phyloP scores from a whole-genome alignment of 805 yeast genomes.

The Saccharomycopsis guyanensis region DNA sequence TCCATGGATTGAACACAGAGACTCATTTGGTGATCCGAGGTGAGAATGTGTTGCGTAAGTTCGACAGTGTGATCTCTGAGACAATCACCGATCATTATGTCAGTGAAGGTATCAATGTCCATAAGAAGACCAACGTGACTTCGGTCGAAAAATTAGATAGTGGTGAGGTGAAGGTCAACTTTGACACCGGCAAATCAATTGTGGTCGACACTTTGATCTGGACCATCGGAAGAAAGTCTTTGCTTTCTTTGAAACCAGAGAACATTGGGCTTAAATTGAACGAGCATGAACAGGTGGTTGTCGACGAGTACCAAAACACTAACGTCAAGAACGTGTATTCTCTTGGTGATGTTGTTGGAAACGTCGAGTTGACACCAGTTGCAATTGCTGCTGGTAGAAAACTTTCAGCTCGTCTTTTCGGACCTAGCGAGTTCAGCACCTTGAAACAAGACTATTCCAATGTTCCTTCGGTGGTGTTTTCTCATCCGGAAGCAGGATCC shows the following conservation, averaged over 20 bases:
- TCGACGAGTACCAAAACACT: slow-evolving; percentile 85
- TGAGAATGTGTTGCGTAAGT: slow-evolving; percentile 80
- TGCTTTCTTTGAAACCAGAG: slow-evolving; percentile 67
- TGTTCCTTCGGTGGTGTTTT: slow-evolving; percentile 93
- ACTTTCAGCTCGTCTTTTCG: slow-evolving; percentile 85
- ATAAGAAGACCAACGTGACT: slow-evolving; percentile 51
- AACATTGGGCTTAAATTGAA: slow-evolving; percentile 63
- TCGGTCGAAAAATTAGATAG: slow-evolving; percentile 39
- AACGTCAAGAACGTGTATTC: slow-evolving; percentile 65
- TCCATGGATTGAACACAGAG: slow-evolving; percentile 79
- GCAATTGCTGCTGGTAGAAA: slow-evolving; percentile 98
- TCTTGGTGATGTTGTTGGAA: slow-evolving; percentile 91
- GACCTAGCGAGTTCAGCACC: slow-evolving; percentile 58
- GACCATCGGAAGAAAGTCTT: slow-evolving; percentile 89
- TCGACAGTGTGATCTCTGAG: slow-evolving; percentile 73
- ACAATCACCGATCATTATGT: slow-evolving; percentile 76
- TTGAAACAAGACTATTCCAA: slow-evolving; percentile 81
- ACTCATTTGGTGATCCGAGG: slow-evolving; percentile 87
- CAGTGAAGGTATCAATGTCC: slow-evolving; percentile 73
- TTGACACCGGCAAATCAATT: slow-evolving; percentile 37
- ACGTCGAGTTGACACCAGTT: slow-evolving; percentile 92
- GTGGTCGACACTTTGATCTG: slow-evolving; percentile 84
- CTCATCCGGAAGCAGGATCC: slow-evolving; percentile 97
- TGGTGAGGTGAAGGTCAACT: slow-evolving; percentile 43
- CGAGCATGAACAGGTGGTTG: slow-evolving; percentile 55